phyloP scores from a whole-genome alignment of 108 stramenopile genomes.

The Fragilaria radians region DNA sequence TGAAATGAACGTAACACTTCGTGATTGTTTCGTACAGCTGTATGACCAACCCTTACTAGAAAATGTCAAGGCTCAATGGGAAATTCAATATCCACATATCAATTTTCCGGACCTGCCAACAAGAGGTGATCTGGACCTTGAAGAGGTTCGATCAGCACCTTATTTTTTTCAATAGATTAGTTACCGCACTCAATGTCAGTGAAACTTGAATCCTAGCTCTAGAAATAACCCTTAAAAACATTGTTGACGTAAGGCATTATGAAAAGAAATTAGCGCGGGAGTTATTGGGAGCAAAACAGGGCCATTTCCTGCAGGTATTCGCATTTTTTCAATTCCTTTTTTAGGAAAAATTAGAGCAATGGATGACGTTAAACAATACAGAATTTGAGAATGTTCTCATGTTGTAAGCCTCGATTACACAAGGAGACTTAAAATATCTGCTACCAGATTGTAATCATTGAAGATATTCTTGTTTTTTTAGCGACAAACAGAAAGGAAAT shows the following conservation, averaged over 20 bases:
- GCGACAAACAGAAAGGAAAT: too few species aligned
- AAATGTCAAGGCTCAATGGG: slow-evolving; percentile 65
- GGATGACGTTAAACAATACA: too few species aligned
- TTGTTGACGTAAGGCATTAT: too few species aligned
- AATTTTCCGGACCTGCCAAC: slow-evolving; percentile 90
- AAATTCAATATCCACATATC: slow-evolving; percentile 87
- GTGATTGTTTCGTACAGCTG: slow-evolving; percentile 92
- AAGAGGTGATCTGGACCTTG: slow-evolving; percentile 84
- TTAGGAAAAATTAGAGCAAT: too few species aligned
- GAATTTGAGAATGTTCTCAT: too few species aligned
- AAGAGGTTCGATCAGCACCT: slow-evolving; percentile 83
- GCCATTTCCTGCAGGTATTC: background rate
- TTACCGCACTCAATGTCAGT: background rate
- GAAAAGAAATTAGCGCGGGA: too few species aligned
- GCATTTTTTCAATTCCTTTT: too few species aligned
- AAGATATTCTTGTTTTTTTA: too few species aligned
- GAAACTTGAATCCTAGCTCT: background rate
- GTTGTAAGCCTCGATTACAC: too few species aligned
- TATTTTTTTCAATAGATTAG: slow-evolving; percentile 95
- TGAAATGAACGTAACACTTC: slow-evolving; percentile 88
- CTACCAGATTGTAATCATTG: too few species aligned
- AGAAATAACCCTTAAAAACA: background rate
- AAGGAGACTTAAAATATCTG: too few species aligned
- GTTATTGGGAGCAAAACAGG: too few species aligned
- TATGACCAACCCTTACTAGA: slow-evolving; percentile 91